Evolutionary conservation across 495 filamentous ascomycete species (phyloP).

Genomic region (Hypoxylon fuscum): DNA sequence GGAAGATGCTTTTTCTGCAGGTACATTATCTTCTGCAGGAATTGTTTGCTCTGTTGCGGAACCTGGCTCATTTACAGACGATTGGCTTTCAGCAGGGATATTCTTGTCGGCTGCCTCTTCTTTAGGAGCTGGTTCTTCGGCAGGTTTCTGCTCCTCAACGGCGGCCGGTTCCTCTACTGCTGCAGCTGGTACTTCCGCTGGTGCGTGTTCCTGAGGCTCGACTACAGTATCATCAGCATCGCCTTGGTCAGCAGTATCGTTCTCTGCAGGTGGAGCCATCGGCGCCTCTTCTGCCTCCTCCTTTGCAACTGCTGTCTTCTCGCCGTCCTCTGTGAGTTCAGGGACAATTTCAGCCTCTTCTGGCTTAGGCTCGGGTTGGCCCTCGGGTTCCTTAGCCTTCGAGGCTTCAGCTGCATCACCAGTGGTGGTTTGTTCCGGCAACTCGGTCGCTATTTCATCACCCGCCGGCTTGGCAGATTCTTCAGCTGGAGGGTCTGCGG

Average conservation of each 20-base stretch:
- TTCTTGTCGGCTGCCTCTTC: conserved; percentile 10
- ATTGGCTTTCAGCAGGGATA: too few relatives aligned
- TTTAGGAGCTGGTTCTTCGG: neutral
- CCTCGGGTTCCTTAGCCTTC: neutral
- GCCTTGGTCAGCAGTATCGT: neutral
- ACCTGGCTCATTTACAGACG: too few relatives aligned
- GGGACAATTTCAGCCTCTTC: neutral
- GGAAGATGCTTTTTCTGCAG: neutral
- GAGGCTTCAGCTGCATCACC: neutral
- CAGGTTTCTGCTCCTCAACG: neutral
- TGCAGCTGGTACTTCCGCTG: neutral
- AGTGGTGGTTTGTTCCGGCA: neutral
- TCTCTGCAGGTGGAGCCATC: neutral
- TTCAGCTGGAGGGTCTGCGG: neutral
- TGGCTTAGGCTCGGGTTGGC: neutral
- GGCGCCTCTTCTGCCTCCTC: too few relatives aligned
- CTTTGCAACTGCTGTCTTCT: neutral
- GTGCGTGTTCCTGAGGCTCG: neutral
- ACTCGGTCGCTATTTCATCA: neutral
- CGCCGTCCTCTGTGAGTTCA: neutral
- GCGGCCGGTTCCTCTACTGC: neutral
- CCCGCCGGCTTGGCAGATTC: conserved; percentile 1
- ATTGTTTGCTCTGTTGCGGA: too few relatives aligned
- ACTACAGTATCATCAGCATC: neutral
- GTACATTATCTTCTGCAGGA: too few relatives aligned